Evolutionary conservation across 2,329 filamentous ascomycete species (phyloP), one percentile per base, ranked within the genome.

Genomic region (Dactylellina parvicollis): DNA sequence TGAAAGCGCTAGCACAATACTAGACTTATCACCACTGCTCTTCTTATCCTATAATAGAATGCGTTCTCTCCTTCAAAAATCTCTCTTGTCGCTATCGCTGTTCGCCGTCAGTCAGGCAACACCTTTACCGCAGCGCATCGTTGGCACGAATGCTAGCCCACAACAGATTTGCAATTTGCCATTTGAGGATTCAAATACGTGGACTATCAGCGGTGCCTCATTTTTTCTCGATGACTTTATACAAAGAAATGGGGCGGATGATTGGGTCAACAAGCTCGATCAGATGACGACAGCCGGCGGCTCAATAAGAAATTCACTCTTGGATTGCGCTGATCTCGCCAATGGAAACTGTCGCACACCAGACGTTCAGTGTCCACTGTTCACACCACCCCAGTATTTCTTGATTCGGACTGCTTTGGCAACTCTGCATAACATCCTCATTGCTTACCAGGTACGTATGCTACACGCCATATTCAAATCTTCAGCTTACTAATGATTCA

Each of bases 141-240:
- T 56, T 16, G 52, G 52, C 32, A 14, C 12, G 3, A n/a, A 38
- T 26, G 9, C 4, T 20, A 46, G 16, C 20, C 20, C 55, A 26
- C 10, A 59, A 38, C 20, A 59, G 3, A 34, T 46, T 30, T 59
- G 55, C 22, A 8, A 4, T n/a, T 7, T 59, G 24, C 2, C 7
- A 5, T 12, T 18, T 3, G 55, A 30, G 20, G 14, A 59, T 18
- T 16, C 24, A 7, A 3, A 7, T n/a, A 59, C 20, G 4, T 59
- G 55, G 55, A 16, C 14, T 14, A 9, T 30, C 36, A 59, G 55
- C 38, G 55, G 55, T 10, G 55, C 55, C 28, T 28, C 55, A 7
- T 28, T 32, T 22, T 46, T 59, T 24, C 55, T 59, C 14, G 55
- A 59, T 32, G 30, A 14, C 4, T 59, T 59, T 22, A 59, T 59